Base-by-base conservation (phyloP, 1,284 basidiomycete species). In the Pyrrhoderma noxium region DNA sequence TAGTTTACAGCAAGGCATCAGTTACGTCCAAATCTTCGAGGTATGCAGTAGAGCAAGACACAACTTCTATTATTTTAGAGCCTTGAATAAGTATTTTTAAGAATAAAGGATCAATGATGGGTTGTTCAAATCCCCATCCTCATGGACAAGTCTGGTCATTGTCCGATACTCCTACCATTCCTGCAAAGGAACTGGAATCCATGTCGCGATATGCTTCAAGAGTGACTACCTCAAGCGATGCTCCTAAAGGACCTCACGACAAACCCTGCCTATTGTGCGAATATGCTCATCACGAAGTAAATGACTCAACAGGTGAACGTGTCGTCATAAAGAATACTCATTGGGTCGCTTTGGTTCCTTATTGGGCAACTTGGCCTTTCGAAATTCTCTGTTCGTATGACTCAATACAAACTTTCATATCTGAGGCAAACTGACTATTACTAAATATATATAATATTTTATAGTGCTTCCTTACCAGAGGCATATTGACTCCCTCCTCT, bases 321-420 rank as follows among this genome's bases (percentile, higher is more conserved):
- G 70, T 94, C 21, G 84, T 96, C 1, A 67, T 82, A 31, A 74
- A 77, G 64, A 89, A 92, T 60, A 75, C 85, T 3, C 75, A 91
- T 60, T 97, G 93, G 79, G 73, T 91, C 3, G 91, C 85, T 0
- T 64, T 97, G 3, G 92, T 97, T 0, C 94, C 94, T 0, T 97
- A 89, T 82, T 97, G 94, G 94, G 94, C 93, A 1, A 79, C 83
- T 25, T 98, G 94, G 94, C 94, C 94, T 0, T 97, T 87, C 62
- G 94, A 98, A 66, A 74, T 89, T 13, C 70, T 97, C 55, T 67
- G 88, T 89, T 58, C 58, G 76, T 58, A 4, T 14, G 36, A 34
- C 22, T 47, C 48, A 21, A 21, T 2, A 34, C 31, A 42, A 38
- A 47, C 44, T 50, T 23, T 38, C n/a, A n/a, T n/a, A n/a, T n/a